phyloP scores from a whole-genome alignment of 768 basidiomycete species.

The Candolleomyces efflorescens region DNA sequence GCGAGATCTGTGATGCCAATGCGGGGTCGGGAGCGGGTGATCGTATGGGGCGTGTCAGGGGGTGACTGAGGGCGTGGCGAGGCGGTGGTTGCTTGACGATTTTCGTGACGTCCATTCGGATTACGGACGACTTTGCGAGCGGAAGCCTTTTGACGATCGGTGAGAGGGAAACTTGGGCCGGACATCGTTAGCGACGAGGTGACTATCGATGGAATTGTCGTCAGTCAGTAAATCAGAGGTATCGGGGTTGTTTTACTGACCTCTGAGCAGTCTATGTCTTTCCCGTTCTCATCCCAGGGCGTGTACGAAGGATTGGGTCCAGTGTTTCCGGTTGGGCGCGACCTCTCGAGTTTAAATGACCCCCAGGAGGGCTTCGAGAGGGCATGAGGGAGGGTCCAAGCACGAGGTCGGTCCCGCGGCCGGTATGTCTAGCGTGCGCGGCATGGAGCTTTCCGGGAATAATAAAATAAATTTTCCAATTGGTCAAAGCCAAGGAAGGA shows the following conservation, averaged over 20 bases:
- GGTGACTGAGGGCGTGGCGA: background rate
- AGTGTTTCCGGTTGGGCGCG: too few relatives aligned
- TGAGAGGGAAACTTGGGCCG: too few relatives aligned
- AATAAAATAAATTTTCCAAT: background rate
- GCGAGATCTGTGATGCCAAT: background rate
- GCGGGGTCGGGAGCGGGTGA: background rate
- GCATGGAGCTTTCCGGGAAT: background rate
- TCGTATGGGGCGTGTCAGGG: background rate
- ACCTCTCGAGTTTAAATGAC: background rate
- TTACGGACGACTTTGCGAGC: background rate
- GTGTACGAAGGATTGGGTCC: too few relatives aligned
- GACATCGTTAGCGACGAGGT: background rate
- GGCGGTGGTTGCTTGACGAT: background rate
- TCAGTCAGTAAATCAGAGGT: background rate
- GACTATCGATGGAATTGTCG: background rate
- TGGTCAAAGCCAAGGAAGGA: background rate
- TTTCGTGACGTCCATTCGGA: background rate
- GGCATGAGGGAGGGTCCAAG: background rate
- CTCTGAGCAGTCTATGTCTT: background rate
- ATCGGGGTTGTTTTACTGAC: background rate
- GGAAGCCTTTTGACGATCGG: background rate
- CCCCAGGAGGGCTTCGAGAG: background rate
- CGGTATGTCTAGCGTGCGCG: background rate
- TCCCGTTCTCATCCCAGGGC: background rate
- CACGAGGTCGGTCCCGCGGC: background rate